These are phyloP conservation scores for Polysphondylium violaceum DNA, from an alignment of 78 protist species.

Conservation along the genomic window DNA sequence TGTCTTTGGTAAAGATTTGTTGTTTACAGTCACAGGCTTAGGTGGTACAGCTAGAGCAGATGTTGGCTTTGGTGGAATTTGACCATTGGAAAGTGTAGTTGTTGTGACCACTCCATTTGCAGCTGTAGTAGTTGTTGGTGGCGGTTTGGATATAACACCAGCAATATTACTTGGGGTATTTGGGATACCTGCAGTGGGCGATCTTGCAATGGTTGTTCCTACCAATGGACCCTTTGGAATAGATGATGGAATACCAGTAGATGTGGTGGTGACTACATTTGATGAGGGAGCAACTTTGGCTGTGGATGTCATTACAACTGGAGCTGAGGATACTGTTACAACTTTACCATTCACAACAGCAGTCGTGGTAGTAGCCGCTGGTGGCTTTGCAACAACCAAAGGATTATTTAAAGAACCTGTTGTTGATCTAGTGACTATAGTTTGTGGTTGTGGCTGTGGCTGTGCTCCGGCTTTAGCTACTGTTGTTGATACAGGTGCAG, in stretches of 20 bases:
- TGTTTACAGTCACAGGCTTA: neutral
- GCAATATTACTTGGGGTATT: too few species aligned
- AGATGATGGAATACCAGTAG: too few species aligned
- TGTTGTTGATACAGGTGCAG: neutral
- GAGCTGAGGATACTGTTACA: too few species aligned
- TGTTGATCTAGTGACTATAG: too few species aligned
- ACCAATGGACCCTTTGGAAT: too few species aligned
- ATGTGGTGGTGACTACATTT: neutral
- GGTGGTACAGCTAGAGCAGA: neutral
- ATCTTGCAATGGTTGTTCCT: too few species aligned
- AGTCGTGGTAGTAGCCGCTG: neutral
- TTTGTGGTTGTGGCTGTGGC: constrained; percentile 24
- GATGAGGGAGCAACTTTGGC: neutral
- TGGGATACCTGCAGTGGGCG: too few species aligned
- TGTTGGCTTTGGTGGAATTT: constrained; percentile 30
- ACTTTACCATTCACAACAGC: too few species aligned
- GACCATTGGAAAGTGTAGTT: neutral
- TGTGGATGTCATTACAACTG: neutral
- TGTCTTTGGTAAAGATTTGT: too few species aligned
- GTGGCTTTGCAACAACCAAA: neutral
- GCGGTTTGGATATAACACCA: neutral
- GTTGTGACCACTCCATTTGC: neutral
- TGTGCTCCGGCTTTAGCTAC: neutral
- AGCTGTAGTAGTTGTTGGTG: neutral
- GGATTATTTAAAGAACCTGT: too few species aligned